These are phyloP conservation scores for Yamadazyma trypodendri DNA, from an alignment of 1,139 yeast genomes.

Conservation along the genomic window DNA sequence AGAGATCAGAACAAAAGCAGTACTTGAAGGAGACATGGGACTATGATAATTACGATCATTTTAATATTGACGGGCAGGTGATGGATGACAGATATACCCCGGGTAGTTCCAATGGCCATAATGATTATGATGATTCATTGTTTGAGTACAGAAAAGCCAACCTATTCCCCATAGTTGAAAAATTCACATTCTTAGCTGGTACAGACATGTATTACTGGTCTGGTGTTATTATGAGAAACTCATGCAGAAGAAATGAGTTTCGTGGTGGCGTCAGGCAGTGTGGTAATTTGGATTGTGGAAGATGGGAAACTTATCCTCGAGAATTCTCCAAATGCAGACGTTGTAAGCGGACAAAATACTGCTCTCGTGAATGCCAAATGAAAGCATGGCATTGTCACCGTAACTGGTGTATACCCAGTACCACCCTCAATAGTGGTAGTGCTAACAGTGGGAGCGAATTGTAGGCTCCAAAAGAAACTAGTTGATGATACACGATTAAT, in stretches of 20 bases:
- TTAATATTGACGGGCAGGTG: constrained; percentile 46
- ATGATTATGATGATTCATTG: constrained; percentile 48
- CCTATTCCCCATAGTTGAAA: constrained; percentile 87
- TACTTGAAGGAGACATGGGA: constrained; percentile 39
- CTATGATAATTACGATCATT: constrained; percentile 60
- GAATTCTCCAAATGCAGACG: constrained; percentile 94
- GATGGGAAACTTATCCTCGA: constrained; percentile 87
- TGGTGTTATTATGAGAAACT: constrained; percentile 92
- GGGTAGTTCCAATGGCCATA: constrained; percentile 19
- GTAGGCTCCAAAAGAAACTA: not conserved
- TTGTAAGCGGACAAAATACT: constrained; percentile 92
- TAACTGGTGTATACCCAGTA: constrained; percentile 81
- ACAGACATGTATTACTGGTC: constrained; percentile 95
- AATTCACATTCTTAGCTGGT: constrained; percentile 72
- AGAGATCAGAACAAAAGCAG: constrained; percentile 33
- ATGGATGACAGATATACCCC: not conserved
- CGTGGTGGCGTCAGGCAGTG: constrained; percentile 93
- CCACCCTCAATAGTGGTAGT: constrained; percentile 14
- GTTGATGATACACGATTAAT: not conserved
- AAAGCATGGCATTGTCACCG: constrained; percentile 91
- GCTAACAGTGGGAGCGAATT: constrained; percentile 1
- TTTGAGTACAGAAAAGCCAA: constrained; percentile 59
- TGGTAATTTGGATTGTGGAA: constrained; percentile 91
- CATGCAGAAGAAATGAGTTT: constrained; percentile 85
- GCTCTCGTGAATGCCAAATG: constrained; percentile 89